Evolutionary conservation across 1,284 basidiomycete genomes (phyloP).

Genomic region (Tilletia caries): DNA sequence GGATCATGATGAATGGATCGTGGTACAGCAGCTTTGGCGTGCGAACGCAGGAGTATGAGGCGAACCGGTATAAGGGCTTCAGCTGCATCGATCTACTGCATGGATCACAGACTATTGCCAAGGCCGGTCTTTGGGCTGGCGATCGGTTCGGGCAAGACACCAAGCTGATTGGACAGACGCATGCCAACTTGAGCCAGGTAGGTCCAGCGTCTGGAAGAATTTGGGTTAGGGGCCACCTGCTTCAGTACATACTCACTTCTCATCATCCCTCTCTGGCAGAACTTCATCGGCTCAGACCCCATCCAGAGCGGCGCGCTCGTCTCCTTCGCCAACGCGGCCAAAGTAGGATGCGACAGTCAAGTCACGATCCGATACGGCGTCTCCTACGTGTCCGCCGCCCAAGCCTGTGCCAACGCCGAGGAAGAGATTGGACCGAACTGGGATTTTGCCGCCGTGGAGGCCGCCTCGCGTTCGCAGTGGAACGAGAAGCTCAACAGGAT

Average conservation of each 20-base stretch:
- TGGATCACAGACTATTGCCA: conserved; percentile 32
- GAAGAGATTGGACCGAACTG: conserved; percentile 29
- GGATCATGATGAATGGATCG: conserved; percentile 36
- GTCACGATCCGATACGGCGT: conserved; percentile 37
- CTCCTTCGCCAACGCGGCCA: conserved; percentile 13
- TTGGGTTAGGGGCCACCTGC: too few species aligned
- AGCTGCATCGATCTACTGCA: conserved; percentile 36
- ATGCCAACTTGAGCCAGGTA: conserved; percentile 29
- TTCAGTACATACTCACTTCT: background rate
- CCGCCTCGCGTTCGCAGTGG: conserved; percentile 29
- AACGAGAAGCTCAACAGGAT: conserved; percentile 42
- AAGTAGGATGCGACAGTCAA: background rate
- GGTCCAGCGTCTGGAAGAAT: background rate
- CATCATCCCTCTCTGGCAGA: background rate
- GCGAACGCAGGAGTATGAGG: conserved; percentile 12
- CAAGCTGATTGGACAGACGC: conserved; percentile 28
- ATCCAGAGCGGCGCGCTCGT: conserved; percentile 40
- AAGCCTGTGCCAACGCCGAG: conserved; percentile 44
- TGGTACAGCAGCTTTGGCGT: conserved; percentile 35
- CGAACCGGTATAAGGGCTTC: conserved; percentile 31
- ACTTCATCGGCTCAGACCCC: conserved; percentile 24
- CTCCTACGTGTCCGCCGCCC: conserved; percentile 33
- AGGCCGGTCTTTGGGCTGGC: conserved; percentile 36
- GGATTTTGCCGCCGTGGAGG: conserved; percentile 32
- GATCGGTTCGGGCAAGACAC: conserved; percentile 35